Base-by-base conservation (phyloP, 1,139 yeast genomes). In the Kurtzmaniella quercitrusa region DNA sequence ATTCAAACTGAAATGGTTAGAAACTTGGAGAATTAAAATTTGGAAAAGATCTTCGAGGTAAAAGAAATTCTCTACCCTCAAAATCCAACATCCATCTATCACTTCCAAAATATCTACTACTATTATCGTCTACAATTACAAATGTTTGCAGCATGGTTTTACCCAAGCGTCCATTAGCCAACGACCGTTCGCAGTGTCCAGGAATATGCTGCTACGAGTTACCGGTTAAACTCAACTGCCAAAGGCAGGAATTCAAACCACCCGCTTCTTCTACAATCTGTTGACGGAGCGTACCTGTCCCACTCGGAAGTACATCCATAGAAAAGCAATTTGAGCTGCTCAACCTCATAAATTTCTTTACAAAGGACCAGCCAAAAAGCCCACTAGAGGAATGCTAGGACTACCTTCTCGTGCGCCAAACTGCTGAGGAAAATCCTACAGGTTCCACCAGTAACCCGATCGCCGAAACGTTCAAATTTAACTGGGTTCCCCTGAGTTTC, bases 91-190 rank as follows among this genome's bases (percentile, higher is more conserved):
- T n/a, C n/a, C n/a, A n/a, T n/a, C n/a, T n/a, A n/a, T n/a, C 26
- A 7, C 26, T 11, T 26, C 30, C 12, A 12, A 11, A 9, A 5
- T 6, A 4, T 26, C 30, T 26, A 26, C 30, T 5, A 11, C 30
- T 26, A 26, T 9, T 21, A 21, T 21, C 23, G 9, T 21, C 23
- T 21, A 21, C 23, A 21, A 21, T 21, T 26, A 26, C 30, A 26
- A 16, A 74, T 84, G 88, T 84, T 61, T 70, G 88, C 89, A 78
- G 82, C 86, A 84, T 84, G 89, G 91, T 84, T 84, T 84, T 83
- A 83, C 93, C 84, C 89, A 82, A 82, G 77, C 84, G 89, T 82
- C 80, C 76, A 84, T 68, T 51, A 77, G 88, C 77, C 86, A 78
- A 77, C 68, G 81, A 68, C 86, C 82, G 61, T 84, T 74, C 89